A percentile compares a stretch with the other conserved stretches of the same genome.
These are phyloP conservation scores for Aspergillus incahuasiensis DNA, from an alignment of 495 filamentous ascomycete genomes.

Conservation along the genomic window DNA sequence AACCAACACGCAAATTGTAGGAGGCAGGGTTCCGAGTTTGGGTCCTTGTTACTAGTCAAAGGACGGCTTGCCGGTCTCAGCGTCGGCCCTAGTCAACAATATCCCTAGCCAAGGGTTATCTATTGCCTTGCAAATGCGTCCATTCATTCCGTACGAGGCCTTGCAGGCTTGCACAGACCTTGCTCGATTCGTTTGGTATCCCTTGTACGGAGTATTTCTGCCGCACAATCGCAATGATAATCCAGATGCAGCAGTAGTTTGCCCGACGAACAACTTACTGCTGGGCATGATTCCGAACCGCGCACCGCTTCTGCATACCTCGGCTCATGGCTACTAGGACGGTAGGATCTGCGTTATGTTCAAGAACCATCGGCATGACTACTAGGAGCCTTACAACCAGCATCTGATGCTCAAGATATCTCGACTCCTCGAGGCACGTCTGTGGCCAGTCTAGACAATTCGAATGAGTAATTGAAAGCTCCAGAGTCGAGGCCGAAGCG, in stretches of 20 bases:
- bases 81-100: not conserved
- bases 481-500: slow-evolving; percentile 1
- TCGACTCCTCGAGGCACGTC: not conserved
- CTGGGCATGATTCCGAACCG: slow-evolving; percentile 4
- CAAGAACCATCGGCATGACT: not conserved
- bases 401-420: not conserved
- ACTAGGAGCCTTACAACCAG: not conserved
- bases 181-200: not conserved
- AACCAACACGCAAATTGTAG: no score
- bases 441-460: not conserved
- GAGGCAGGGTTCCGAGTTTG: no score
- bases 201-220: not conserved
- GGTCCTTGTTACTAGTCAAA: not conserved
- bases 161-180: not conserved
- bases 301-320: slow-evolving; percentile 2
- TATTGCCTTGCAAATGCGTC: not conserved
- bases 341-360: not conserved
- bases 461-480: slow-evolving; percentile 1
- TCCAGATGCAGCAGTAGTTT: not conserved
- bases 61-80: slow-evolving; percentile 14
- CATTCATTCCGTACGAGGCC: not conserved
- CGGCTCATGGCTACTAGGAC: slow-evolving; percentile 1
- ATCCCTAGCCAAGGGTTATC: not conserved
- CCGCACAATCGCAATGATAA: slow-evolving; percentile 1
- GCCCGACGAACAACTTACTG: not conserved